phyloP scores from a whole-genome alignment of 352 stramenopile species.

The Phytophthora tubulina region DNA sequence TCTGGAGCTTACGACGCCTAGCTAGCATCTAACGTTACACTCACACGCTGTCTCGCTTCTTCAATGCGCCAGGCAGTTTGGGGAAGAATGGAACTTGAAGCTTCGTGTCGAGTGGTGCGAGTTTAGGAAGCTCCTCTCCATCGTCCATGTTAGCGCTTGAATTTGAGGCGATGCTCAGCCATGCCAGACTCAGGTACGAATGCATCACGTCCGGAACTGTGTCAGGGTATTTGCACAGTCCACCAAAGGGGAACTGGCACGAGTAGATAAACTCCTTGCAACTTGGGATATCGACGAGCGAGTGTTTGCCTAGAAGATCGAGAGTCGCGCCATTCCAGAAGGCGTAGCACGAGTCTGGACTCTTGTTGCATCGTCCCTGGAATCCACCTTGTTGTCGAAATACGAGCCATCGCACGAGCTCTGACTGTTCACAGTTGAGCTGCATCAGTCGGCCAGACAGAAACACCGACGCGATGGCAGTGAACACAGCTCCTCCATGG shows the following conservation, averaged over 20 bases:
- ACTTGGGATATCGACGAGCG: conserved; percentile 76
- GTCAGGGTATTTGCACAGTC: conserved; percentile 86
- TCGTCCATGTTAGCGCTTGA: conserved; percentile 28
- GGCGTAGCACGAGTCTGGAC: conserved; percentile 91
- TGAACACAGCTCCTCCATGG: conserved; percentile 81
- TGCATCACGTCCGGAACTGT: conserved; percentile 91
- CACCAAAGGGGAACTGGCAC: conserved; percentile 88
- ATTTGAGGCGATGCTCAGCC: conserved; percentile 85
- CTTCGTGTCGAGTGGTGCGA: conserved; percentile 72
- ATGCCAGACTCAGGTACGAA: conserved; percentile 92
- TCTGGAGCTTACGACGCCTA: neutral
- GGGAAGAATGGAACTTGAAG: conserved; percentile 84
- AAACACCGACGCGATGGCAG: conserved; percentile 76
- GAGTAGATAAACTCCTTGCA: conserved; percentile 84
- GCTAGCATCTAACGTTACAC: conserved; percentile 2
- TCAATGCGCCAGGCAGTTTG: conserved; percentile 26
- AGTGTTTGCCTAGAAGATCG: conserved; percentile 78
- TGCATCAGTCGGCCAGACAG: conserved; percentile 78
- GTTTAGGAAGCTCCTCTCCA: conserved; percentile 41
- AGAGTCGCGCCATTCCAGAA: conserved; percentile 94
- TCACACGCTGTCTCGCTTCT: conserved; percentile 27
- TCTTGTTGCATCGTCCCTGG: conserved; percentile 93
- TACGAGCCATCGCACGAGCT: conserved; percentile 85
- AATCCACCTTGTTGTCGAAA: conserved; percentile 89
- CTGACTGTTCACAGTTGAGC: conserved; percentile 67